phyloP scores from a whole-genome alignment of 371 early-diverging fungal genomes.

The Lichtheimia ramosa region DNA sequence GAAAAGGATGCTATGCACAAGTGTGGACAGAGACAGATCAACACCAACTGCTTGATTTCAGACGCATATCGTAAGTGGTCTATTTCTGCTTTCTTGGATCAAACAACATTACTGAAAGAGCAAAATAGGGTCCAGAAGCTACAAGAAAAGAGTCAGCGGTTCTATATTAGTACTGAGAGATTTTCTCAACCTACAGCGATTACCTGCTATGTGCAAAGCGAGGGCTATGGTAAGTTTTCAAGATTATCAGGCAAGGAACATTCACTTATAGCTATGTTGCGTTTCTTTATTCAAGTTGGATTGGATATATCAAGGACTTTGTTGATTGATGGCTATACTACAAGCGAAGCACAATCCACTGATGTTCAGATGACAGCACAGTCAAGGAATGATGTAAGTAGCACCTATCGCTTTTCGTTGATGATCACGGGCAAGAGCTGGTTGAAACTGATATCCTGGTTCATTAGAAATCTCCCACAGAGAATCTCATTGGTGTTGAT shows the following conservation, averaged over 20 bases:
- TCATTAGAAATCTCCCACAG: neutral
- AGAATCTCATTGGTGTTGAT: neutral
- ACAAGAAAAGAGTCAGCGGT: constrained; percentile 15
- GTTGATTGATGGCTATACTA: constrained; percentile 10
- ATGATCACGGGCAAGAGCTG: neutral
- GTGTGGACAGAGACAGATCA: constrained; percentile 35
- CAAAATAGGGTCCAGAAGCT: constrained; percentile 27
- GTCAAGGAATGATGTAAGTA: neutral
- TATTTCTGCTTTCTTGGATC: no score
- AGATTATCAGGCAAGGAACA: no score
- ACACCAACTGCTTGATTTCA: constrained; percentile 32
- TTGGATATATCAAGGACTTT: constrained; percentile 21
- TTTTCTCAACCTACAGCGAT: constrained; percentile 8
- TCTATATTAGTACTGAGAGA: constrained; percentile 18
- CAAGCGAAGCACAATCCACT: constrained; percentile 14
- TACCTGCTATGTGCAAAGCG: constrained; percentile 30
- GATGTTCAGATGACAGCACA: neutral
- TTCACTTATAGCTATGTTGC: neutral
- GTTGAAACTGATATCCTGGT: neutral
- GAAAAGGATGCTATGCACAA: constrained; percentile 26
- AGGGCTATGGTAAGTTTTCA: constrained; percentile 35
- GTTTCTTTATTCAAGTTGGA: constrained; percentile 24
- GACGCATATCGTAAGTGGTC: constrained; percentile 35
- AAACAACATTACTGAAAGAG: no score
- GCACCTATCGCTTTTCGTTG: neutral